These are phyloP conservation scores for Ocimum tenuiflorum DNA, from an alignment of 257 asterid genomes.

Conservation along the genomic window DNA sequence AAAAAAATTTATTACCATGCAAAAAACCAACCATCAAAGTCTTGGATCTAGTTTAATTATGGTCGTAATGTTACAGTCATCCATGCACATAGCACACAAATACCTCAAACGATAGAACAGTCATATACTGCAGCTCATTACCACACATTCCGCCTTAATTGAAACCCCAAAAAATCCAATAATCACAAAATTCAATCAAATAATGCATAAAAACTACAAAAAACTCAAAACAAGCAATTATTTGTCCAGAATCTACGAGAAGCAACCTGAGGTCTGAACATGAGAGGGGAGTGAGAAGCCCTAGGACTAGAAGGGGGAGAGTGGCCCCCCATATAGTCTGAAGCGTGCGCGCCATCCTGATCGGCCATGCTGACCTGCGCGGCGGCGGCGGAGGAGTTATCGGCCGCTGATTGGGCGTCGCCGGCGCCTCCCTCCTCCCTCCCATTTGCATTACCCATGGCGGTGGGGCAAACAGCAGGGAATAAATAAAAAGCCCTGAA, in stretches of 20 bases:
- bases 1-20: neutral
- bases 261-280: constrained; percentile 86
- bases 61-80: constrained; percentile 12
- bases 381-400: constrained; percentile 26
- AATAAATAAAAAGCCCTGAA: constrained; percentile 22
- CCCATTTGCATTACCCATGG: constrained; percentile 89
- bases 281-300: constrained; percentile 77
- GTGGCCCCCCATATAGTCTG: constrained; percentile 74
- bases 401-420: constrained; percentile 44
- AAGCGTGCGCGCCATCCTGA: constrained; percentile 35
- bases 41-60: constrained; percentile 37
- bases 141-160: constrained; percentile 10
- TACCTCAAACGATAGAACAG: constrained; percentile 16
- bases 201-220: constrained; percentile 1
- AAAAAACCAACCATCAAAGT: constrained; percentile 25
- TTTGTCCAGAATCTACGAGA: neutral
- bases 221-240: neutral
- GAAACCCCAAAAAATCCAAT: constrained; percentile 16
- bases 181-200: constrained; percentile 5
- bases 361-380: constrained; percentile 44
- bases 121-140: constrained; percentile 1
- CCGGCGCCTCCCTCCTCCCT: constrained; percentile 64
- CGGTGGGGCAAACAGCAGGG: constrained; percentile 6
- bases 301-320: constrained; percentile 92
- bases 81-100: constrained; percentile 20